Base-by-base conservation (phyloP, 768 basidiomycete species). In the Nidularia pulvinata region DNA sequence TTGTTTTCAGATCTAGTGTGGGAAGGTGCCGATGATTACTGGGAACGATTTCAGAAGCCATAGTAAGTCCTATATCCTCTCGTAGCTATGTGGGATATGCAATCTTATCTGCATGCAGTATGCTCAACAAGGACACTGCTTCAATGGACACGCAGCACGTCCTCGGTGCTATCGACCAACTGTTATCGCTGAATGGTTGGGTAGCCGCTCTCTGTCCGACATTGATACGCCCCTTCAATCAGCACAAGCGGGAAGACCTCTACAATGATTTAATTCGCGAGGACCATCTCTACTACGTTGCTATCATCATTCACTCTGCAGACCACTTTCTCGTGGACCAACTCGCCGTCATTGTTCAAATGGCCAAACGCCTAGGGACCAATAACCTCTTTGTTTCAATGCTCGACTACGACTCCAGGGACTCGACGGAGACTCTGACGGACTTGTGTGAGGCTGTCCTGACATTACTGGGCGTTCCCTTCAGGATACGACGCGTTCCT, bases 311-410 rank as follows among this genome's bases (percentile, higher is more conserved):
- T 45, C 96, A 99, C 69, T 96, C 94, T 3, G 97, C 97, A 2
- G 97, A 99, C 76, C 97, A 99, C 68, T 99, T 99, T 75, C 84
- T 98, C 51, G 92, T 98, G 59, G 97, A 98, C 74, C 97, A 99
- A 68, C 86, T 99, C 46, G 93, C 97, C 16, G 93, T 97, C 61
- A 98, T 99, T 59, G 91, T 99, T 7, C 97, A 99, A 67, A 83
- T 99, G 65, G 92, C 92, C 0, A 88, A 88, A 61, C 87, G 95
- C 7, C 82, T 98, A 9, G 97, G 97, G 3, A 86, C 91, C 4
- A 78, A 84, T 49, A 94, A 93, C 62, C 72, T 99, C 48, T 99
- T 98, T 67, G 96, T 99, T 37, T 97, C 95, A 6, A 95, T 99
- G 92, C 78, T 99, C 54, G 97, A 99, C 70, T 96, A 96, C 68